A percentile compares a stretch with the other conserved stretches of the same genome.
phyloP scores from a whole-genome alignment of 768 basidiomycete genomes.

The Pisolithus marmoratus region DNA sequence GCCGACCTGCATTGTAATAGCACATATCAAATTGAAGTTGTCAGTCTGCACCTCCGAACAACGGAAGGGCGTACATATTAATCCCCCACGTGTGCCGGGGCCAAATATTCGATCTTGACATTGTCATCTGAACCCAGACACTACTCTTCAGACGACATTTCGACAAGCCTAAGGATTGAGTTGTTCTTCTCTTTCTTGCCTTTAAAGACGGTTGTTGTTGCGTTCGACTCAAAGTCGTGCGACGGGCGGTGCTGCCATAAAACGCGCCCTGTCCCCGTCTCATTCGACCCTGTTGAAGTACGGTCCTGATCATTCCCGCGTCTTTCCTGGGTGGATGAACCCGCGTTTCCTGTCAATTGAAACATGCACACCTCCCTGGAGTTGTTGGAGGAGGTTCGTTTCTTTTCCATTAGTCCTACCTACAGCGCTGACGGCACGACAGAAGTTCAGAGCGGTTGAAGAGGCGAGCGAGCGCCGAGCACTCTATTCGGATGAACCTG shows the following conservation, averaged over 20 bases:
- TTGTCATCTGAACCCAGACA: no score
- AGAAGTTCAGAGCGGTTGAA: constrained; percentile 59
- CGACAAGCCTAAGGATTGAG: no score
- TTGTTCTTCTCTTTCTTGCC: no score
- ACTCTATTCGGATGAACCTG: constrained; percentile 23
- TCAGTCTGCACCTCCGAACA: no score
- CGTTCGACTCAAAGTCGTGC: no score
- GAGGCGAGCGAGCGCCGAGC: constrained; percentile 50
- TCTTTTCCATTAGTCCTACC: neutral
- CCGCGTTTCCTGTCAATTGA: neutral
- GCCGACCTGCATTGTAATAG: no score
- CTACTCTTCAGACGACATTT: no score
- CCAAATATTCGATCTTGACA: no score
- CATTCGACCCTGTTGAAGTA: neutral
- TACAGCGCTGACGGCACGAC: neutral
- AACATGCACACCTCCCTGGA: constrained; percentile 20
- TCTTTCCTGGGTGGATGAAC: neutral
- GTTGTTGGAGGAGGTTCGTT: constrained; percentile 23
- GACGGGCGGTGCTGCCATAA: neutral
- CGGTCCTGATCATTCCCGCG: neutral
- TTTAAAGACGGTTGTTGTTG: no score
- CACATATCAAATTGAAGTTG: no score
- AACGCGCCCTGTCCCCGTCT: neutral
- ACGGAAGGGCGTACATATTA: no score
- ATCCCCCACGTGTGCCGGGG: no score